Evolutionary conservation across 2,329 filamentous ascomycete genomes (phyloP).

Genomic region (Trichoderma polysporum): DNA sequence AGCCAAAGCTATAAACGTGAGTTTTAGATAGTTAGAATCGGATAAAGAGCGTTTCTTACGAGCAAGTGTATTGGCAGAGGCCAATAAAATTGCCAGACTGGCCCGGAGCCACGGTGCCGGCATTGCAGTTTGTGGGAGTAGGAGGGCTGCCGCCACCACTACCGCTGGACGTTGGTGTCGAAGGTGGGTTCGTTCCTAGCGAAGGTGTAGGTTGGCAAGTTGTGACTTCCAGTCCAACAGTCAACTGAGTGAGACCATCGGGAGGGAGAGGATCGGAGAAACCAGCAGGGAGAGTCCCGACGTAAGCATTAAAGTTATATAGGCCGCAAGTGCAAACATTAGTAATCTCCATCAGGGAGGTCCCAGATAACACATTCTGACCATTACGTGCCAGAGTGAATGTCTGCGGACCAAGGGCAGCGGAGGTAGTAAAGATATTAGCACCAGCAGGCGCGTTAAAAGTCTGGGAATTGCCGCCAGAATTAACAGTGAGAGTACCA

Average conservation of each 20-base stretch:
- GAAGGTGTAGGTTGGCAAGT: constrained; percentile 31
- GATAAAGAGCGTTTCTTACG: not conserved
- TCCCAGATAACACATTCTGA: constrained; percentile 44
- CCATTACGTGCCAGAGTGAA: constrained; percentile 47
- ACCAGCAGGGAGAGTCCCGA: constrained; percentile 46
- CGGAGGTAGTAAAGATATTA: constrained; percentile 42
- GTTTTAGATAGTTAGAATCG: not conserved
- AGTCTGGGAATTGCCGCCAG: constrained; percentile 43
- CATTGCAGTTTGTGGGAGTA: constrained; percentile 26
- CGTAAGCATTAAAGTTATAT: constrained; percentile 59
- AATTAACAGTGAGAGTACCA: constrained; percentile 46
- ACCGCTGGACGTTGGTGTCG: constrained; percentile 32
- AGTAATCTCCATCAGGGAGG: constrained; percentile 50
- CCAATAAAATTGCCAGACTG: constrained; percentile 35
- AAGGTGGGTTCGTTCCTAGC: constrained; percentile 32
- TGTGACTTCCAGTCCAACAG: constrained; percentile 18
- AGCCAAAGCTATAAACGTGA: constrained; percentile 26
- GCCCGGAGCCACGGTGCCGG: constrained; percentile 33
- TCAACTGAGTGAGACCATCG: constrained; percentile 17
- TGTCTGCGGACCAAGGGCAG: constrained; percentile 42
- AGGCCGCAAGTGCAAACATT: constrained; percentile 51
- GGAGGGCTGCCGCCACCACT: not conserved
- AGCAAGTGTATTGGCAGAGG: constrained; percentile 37
- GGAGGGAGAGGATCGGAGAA: constrained; percentile 17
- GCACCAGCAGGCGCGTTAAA: constrained; percentile 33